Evolutionary conservation across 352 stramenopile species (phyloP).

Genomic region (Ochromonadaceae sp.): DNA sequence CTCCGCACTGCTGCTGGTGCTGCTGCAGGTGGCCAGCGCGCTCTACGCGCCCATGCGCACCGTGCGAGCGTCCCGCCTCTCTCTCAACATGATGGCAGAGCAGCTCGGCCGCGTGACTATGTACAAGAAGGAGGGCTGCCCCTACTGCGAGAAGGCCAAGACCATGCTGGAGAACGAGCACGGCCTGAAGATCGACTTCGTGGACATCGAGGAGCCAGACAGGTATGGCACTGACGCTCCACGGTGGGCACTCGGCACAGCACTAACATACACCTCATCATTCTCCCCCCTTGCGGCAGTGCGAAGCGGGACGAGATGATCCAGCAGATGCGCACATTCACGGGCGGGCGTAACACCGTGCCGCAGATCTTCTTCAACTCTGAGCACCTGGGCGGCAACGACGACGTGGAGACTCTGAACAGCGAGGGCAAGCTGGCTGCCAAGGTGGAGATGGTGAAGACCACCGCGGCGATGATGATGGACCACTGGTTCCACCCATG

Average conservation of each 20-base stretch:
- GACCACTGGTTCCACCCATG: constrained; percentile 32
- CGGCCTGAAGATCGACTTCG: constrained; percentile 16
- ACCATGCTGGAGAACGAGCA: constrained; percentile 25
- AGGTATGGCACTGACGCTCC: too few relatives aligned
- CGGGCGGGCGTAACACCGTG: constrained; percentile 27
- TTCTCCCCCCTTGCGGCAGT: too few relatives aligned
- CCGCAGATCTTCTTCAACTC: constrained; percentile 34
- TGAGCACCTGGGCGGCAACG: constrained; percentile 31
- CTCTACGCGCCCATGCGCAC: too few relatives aligned
- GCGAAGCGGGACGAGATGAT: constrained; percentile 8
- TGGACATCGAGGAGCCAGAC: constrained; percentile 28
- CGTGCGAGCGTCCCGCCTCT: too few relatives aligned
- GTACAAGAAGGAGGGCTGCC: constrained; percentile 15
- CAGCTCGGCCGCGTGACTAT: constrained; percentile 14
- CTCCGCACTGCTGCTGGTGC: too few relatives aligned
- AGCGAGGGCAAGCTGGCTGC: constrained; percentile 23
- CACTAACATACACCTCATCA: too few relatives aligned
- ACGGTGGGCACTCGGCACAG: too few relatives aligned
- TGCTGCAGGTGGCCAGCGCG: too few relatives aligned
- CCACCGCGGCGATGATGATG: constrained; percentile 19
- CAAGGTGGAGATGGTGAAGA: constrained; percentile 23
- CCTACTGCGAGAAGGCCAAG: background rate
- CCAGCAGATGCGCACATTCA: constrained; percentile 32
- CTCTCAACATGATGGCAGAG: background rate
- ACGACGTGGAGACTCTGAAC: constrained; percentile 31